phyloP scores from a whole-genome alignment of 2,329 filamentous ascomycete genomes.

The Trichoderma aggressivum region DNA sequence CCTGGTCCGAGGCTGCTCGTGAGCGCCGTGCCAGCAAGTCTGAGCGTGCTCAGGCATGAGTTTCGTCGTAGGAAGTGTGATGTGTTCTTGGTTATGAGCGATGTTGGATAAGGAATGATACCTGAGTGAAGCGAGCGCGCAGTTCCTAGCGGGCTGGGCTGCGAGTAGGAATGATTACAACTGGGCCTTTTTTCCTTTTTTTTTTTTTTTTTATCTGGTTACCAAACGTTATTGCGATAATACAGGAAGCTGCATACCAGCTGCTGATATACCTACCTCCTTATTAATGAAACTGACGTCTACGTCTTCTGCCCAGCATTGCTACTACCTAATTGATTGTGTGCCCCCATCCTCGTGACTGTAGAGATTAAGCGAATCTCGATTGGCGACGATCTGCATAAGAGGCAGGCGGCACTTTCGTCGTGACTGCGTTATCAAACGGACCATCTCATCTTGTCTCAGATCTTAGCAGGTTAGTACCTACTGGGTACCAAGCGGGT shows the following conservation, averaged over 20 bases:
- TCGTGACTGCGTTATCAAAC: not conserved
- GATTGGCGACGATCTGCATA: not conserved
- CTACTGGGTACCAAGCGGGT: not conserved
- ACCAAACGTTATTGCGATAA: slow-evolving; percentile 13
- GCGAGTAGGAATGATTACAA: not conserved
- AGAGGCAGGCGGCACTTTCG: not conserved
- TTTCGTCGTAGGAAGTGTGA: not conserved
- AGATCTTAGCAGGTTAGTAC: not conserved
- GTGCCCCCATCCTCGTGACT: not conserved
- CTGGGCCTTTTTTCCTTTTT: slow-evolving; percentile 6
- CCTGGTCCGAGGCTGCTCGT: slow-evolving; percentile 79
- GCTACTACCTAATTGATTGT: not conserved
- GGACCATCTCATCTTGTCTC: not conserved
- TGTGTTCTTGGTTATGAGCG: slow-evolving; percentile 12
- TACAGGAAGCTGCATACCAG: not conserved
- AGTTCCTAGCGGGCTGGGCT: slow-evolving; percentile 12
- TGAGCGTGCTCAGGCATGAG: slow-evolving; percentile 27
- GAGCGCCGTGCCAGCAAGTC: slow-evolving; percentile 52
- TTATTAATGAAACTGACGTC: slow-evolving; percentile 16
- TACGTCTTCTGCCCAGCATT: slow-evolving; percentile 2
- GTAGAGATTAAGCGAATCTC: not conserved
- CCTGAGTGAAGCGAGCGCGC: slow-evolving; percentile 8
- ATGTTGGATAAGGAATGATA: slow-evolving; percentile 12
- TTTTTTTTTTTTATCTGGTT: not conserved
- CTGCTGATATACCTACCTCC: slow-evolving; percentile 8